A percentile compares a stretch with the other conserved stretches of the same genome.
Conservation (phyloP, 2,329 filamentous ascomycete genomes). For the Paecilomyces sp. region DNA sequence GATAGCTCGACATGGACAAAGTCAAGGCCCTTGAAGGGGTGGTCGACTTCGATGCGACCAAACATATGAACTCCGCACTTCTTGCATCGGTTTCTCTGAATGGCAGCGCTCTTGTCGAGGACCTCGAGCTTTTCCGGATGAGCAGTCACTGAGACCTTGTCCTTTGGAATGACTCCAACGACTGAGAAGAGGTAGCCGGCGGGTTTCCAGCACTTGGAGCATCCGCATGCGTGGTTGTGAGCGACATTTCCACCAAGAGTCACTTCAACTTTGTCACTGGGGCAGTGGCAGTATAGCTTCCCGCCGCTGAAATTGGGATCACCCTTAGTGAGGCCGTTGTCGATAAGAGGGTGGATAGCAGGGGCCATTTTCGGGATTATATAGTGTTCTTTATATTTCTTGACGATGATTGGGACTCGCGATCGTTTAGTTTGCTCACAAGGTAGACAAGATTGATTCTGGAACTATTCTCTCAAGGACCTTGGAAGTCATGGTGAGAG, state of each 20-base stretch:
- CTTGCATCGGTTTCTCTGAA: conserved; percentile 55
- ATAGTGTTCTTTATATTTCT: not conserved
- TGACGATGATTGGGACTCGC: not conserved
- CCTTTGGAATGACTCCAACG: conserved; percentile 53
- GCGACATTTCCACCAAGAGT: conserved; percentile 52
- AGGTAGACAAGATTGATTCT: not conserved
- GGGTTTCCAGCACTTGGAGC: conserved; percentile 68
- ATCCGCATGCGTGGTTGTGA: conserved; percentile 66
- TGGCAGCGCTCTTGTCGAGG: conserved; percentile 50
- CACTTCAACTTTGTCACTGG: conserved; percentile 49
- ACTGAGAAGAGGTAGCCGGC: conserved; percentile 56
- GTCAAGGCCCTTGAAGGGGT: conserved; percentile 62
- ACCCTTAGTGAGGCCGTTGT: conserved; percentile 55
- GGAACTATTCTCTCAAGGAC: not conserved
- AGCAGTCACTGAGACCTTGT: conserved; percentile 50
- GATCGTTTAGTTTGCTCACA: not conserved
- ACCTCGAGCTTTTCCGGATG: conserved; percentile 52
- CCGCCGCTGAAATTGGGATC: conserved; percentile 50
- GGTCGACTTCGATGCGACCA: conserved; percentile 58
- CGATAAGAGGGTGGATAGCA: conserved; percentile 56
- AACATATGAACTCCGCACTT: conserved; percentile 57
- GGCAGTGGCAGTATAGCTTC: conserved; percentile 56
- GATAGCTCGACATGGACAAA: conserved; percentile 61
- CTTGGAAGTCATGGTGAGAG: not conserved
- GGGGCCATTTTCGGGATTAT: conserved; percentile 9